Percentiles rank a stretch among this genome's conserved stretches.
Evolutionary conservation across 2,329 filamentous ascomycete genomes (phyloP).

Genomic region (Aspergillus phoenicis): DNA sequence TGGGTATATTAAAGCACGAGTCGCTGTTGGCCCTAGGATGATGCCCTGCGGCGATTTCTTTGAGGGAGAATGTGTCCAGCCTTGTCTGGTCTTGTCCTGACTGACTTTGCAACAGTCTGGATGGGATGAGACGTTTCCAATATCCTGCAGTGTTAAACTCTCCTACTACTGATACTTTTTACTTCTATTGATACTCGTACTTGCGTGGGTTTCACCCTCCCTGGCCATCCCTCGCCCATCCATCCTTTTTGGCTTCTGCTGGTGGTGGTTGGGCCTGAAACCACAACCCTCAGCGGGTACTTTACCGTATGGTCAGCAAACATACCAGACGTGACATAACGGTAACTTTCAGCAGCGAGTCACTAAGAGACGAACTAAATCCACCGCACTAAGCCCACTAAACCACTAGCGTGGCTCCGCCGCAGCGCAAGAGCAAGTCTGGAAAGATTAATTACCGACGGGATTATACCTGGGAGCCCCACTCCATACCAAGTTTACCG

Average conservation of each 20-base stretch:
- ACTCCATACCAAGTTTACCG: background rate
- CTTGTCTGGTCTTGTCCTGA: background rate
- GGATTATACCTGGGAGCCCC: background rate
- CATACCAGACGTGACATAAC: background rate
- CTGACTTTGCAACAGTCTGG: background rate
- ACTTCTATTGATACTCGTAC: background rate
- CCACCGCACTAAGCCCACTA: background rate
- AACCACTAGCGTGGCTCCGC: constrained; percentile 8
- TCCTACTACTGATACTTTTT: too few relatives aligned
- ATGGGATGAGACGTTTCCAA: background rate
- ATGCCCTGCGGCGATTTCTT: background rate
- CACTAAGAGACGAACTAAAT: background rate
- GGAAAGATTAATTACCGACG: background rate
- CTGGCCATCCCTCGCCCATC: background rate
- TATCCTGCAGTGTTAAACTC: background rate
- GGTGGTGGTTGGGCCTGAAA: background rate
- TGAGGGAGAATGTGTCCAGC: background rate
- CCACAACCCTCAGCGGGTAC: background rate
- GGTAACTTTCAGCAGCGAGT: background rate
- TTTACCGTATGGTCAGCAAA: background rate
- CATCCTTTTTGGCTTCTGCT: background rate
- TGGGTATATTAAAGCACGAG: background rate
- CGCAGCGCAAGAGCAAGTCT: constrained; percentile 2
- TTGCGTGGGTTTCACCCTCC: background rate
- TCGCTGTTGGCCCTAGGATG: background rate